phyloP scores from a whole-genome alignment of 225 moss, liverwort and hornwort genomes.

The Sphagnum contortum region DNA sequence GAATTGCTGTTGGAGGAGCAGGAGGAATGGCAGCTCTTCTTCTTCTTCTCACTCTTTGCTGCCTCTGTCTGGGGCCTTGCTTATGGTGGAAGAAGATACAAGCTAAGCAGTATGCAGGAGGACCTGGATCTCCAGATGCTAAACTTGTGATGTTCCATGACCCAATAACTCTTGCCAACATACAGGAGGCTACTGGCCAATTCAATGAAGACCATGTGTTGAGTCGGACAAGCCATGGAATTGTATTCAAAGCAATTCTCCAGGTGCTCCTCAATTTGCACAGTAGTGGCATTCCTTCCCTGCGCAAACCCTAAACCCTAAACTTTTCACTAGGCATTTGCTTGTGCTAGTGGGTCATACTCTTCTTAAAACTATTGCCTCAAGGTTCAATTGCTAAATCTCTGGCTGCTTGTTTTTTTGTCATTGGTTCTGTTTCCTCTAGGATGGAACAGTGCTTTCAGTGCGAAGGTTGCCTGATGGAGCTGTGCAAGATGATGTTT shows the following conservation, averaged over 20 bases:
- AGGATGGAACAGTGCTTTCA: constrained; percentile 74
- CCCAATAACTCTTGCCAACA: constrained; percentile 59
- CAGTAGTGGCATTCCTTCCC: too few relatives aligned
- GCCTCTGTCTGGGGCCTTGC: constrained; percentile 4
- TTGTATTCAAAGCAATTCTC: constrained; percentile 91
- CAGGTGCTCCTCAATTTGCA: constrained; percentile 19
- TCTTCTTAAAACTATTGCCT: background rate
- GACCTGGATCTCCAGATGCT: constrained; percentile 36
- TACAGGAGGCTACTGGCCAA: constrained; percentile 82
- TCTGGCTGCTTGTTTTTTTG: background rate
- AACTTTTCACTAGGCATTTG: too few relatives aligned
- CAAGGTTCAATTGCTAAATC: background rate
- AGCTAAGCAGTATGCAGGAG: background rate
- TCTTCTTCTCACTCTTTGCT: constrained; percentile 28
- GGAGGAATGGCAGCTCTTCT: constrained; percentile 29
- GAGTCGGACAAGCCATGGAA: constrained; percentile 77
- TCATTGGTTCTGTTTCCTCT: background rate
- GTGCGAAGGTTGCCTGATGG: constrained; percentile 67
- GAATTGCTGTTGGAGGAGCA: constrained; percentile 54
- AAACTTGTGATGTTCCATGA: constrained; percentile 79
- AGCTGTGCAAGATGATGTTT: constrained; percentile 54
- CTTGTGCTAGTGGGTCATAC: too few relatives aligned
- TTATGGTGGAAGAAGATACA: constrained; percentile 5
- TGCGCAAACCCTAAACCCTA: too few relatives aligned
- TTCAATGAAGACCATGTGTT: constrained; percentile 90